A percentile compares a stretch with the other conserved stretches of the same genome.
phyloP scores from a whole-genome alignment of 495 filamentous ascomycete genomes.

The Xylaria longipes region DNA sequence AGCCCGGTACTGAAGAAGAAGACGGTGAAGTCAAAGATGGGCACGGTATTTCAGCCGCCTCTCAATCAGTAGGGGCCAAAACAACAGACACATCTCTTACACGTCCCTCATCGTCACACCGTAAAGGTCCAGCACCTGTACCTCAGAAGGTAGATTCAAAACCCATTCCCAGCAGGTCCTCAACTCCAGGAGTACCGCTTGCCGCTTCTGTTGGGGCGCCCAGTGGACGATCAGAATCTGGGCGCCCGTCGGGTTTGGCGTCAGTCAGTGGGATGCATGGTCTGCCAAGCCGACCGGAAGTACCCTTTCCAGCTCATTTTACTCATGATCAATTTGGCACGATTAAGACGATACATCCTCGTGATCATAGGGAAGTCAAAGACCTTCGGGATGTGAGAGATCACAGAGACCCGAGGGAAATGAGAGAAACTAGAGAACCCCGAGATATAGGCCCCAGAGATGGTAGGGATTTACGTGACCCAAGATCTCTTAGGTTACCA shows the following conservation, averaged over 20 bases:
- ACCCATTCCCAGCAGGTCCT: conserved; percentile 33
- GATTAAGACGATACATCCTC: conserved; percentile 40
- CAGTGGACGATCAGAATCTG: conserved; percentile 38
- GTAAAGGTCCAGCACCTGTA: conserved; percentile 24
- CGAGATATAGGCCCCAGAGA: conserved; percentile 35
- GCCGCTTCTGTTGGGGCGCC: conserved; percentile 24
- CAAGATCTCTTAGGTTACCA: conserved; percentile 39
- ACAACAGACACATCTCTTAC: conserved; percentile 25
- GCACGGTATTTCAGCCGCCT: conserved; percentile 38
- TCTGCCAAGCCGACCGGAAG: conserved; percentile 54
- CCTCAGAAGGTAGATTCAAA: conserved; percentile 34
- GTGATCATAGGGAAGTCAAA: conserved; percentile 44
- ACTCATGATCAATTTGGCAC: conserved; percentile 47
- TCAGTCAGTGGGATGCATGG: conserved; percentile 47
- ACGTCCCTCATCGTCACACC: conserved; percentile 22
- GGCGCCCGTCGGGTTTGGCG: conserved; percentile 46
- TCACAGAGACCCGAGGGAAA: conserved; percentile 39
- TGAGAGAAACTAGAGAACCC: conserved; percentile 46
- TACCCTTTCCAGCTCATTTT: conserved; percentile 47
- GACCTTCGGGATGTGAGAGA: conserved; percentile 45
- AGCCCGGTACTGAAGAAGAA: conserved; percentile 65
- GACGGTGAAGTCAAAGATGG: conserved; percentile 81
- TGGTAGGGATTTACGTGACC: conserved; percentile 40
- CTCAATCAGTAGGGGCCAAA: conserved; percentile 26
- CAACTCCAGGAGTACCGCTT: conserved; percentile 35